Base-by-base conservation (phyloP, 306 rosid species). In the Castanea crenata region DNA sequence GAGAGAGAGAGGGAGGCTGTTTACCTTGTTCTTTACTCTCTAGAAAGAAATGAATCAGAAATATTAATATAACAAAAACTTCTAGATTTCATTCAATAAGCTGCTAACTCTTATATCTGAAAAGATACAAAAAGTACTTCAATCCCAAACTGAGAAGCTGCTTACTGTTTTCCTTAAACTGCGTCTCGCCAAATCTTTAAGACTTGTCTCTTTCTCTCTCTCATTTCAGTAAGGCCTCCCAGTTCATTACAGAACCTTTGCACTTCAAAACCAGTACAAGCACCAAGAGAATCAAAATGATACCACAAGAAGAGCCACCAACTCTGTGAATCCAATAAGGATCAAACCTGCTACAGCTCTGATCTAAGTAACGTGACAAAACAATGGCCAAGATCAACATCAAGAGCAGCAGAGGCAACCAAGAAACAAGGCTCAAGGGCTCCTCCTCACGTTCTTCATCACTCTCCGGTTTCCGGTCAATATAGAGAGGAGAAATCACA, bases 251-350 rank as follows among this genome's bases (percentile, higher is more conserved):
- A 75, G 90, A 92, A 18, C 97, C 90, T 86, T 88, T 91, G 74
- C 77, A 90, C 85, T 88, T 92, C 85, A 93, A 81, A 81, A 95
- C 83, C 64, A 95, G 85, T 34, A 91, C 90, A 81, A 95, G 97
- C 84, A 95, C 46, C 70, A 90, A 32, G 54, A 95, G 92, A 78
- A 86, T 77, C 10, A 84, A 51, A 35, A 90, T 46, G 38, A 93
- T 89, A 75, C 99, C 97, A 6, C 86, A 83, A 0, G 98, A 93
- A 79, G 99, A 93, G 80, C 99, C 98, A 23, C 91, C 86, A 73
- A 91, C 94, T 77, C 97, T 89, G 74, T 93, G 94, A 78, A 95
- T 93, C 98, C 97, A 95, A 57, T 90, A 31, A 44, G 91, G 93
- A 80, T 93, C 99, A 25, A 89, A 90, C 83, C 87, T 88, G 32